These are phyloP conservation scores for Yamadazyma akitaensis DNA, from an alignment of 805 yeast genomes.

Conservation along the genomic window DNA sequence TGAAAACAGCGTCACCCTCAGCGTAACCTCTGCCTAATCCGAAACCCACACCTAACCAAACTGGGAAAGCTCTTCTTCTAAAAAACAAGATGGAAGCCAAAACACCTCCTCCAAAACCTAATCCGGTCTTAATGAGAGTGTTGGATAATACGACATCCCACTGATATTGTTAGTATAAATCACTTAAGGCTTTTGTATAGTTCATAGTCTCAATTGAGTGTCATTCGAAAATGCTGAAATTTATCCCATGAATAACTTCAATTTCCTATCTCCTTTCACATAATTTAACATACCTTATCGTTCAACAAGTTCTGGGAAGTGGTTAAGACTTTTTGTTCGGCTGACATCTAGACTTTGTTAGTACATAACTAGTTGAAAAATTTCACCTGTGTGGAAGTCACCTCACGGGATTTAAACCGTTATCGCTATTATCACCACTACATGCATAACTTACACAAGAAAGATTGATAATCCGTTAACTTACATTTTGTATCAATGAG, in stretches of 20 bases:
- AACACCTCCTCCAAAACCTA: slow-evolving; percentile 97
- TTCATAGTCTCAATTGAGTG: neutral
- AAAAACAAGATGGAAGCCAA: slow-evolving; percentile 85
- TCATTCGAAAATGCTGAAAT: neutral
- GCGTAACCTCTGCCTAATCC: slow-evolving; percentile 98
- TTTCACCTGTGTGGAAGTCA: neutral
- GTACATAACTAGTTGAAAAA: slow-evolving; percentile 5
- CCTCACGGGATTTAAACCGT: neutral
- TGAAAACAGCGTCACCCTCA: slow-evolving; percentile 96
- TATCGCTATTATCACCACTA: neutral
- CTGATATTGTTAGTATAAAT: slow-evolving; percentile 15
- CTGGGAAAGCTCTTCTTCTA: slow-evolving; percentile 95
- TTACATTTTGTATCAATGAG: neutral
- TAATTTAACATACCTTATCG: slow-evolving; percentile 39
- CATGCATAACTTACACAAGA: too few relatives aligned
- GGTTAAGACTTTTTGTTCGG: slow-evolving; percentile 36
- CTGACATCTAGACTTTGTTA: slow-evolving; percentile 21
- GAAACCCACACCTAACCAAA: slow-evolving; percentile 95
- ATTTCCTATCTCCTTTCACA: neutral
- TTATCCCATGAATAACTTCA: neutral
- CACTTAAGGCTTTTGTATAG: neutral
- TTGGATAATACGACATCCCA: slow-evolving; percentile 98
- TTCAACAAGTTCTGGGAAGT: slow-evolving; percentile 59
- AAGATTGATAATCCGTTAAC: neutral
- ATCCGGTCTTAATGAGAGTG: slow-evolving; percentile 88